Evolutionary conservation across 768 basidiomycete species (phyloP), one percentile per base, ranked within the genome.

Genomic region (Chalciporus piperatus): DNA sequence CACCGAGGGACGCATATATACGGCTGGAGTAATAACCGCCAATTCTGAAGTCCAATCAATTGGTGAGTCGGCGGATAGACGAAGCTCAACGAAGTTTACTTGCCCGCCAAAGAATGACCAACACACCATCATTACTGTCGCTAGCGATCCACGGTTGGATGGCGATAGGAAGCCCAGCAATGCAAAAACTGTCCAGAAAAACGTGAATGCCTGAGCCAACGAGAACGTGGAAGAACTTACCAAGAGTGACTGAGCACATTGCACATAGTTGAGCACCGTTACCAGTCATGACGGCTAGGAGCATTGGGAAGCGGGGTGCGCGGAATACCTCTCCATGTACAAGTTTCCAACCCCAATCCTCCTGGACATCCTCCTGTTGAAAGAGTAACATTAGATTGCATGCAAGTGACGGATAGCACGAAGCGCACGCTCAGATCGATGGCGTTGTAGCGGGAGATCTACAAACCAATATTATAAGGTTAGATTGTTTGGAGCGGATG

Each of bases 341-440:
- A 16, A 98, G 81, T 65, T 98, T 98, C 96, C 96, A 98, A 2
- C 96, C 96, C 81, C 87, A 96, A 60, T 98, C 96, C 72, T 98
- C 96, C 69, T 95, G 92, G 3, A 97, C 89, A 61, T 96, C 93
- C 63, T 96, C 93, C 89, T 92, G 57, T 23, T 30, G 50, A 28
- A 28, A 22, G 2, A 32, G 28, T 8, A 12, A 51, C 17, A 42
- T 52, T 30, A 20, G 39, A 44, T 50, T 17, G 45, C 37, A 20
- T 25, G 48, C 27, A 25, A 17, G 12, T 23, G 22, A 56, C 33
- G 25, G 12, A 38, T 1, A 30, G 40, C 17, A 17, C n/a, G 35
- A 41, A 47, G 66, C 83, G 59, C 67, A 92, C 91, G 56, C 87
- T 89, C 35, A 97, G 73, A 65, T 97, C 95, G 49, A 95, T 88